These are phyloP conservation scores for Peniophora sp. DNA, from an alignment of 1,284 basidiomycete species.

Conservation along the genomic window DNA sequence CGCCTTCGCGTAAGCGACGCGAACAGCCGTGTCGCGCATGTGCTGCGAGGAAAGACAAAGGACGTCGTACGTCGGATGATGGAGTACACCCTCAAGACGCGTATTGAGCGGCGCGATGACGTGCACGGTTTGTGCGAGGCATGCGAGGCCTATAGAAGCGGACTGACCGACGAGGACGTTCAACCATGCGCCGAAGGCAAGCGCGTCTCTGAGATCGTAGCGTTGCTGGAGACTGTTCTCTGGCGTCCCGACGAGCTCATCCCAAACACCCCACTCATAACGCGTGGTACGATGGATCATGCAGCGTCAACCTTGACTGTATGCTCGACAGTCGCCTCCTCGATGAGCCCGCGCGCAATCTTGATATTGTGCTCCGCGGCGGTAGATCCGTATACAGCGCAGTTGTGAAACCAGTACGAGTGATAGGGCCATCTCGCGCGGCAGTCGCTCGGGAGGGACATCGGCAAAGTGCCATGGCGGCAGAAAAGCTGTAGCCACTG, in stretches of 20 bases:
- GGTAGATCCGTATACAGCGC: constrained; percentile 25
- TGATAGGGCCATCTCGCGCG: too few relatives aligned
- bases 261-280: constrained; percentile 62
- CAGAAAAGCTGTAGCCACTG: too few relatives aligned
- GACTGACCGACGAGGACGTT: constrained; percentile 58
- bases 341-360: constrained; percentile 37
- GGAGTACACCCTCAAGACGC: constrained; percentile 34
- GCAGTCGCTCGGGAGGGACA: too few relatives aligned
- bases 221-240: constrained; percentile 53
- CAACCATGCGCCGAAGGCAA: constrained; percentile 54
- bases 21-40: constrained; percentile 41
- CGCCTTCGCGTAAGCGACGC: constrained; percentile 32
- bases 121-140: constrained; percentile 56
- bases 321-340: constrained; percentile 14
- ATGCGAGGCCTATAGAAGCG: constrained; percentile 54
- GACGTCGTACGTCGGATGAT: constrained; percentile 48
- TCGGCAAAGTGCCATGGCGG: too few relatives aligned
- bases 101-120: constrained; percentile 42
- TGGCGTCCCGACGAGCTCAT: constrained; percentile 24
- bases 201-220: constrained; percentile 56
- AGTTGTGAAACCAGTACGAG: too few relatives aligned
- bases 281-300: constrained; percentile 7
- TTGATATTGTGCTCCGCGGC: constrained; percentile 41
- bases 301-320: constrained; percentile 1
- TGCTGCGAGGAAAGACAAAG: constrained; percentile 45